Evolutionary conservation across 2,329 filamentous ascomycete species (phyloP).

Genomic region (Fusarium multiceps): DNA sequence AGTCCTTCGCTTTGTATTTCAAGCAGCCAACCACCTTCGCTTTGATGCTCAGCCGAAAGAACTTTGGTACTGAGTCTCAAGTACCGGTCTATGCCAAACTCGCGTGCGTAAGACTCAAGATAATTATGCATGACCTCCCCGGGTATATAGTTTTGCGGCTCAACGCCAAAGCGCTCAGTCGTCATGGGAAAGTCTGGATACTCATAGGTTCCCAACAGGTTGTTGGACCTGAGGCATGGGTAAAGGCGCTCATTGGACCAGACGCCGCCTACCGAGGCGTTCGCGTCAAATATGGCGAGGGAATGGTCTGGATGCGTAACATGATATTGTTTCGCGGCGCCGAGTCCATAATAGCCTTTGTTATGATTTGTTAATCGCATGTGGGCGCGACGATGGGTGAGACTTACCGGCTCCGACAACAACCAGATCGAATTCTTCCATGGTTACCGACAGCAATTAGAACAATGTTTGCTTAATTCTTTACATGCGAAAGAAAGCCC

Average conservation of each 20-base stretch:
- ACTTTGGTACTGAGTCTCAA: constrained; percentile 64
- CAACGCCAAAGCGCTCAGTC: constrained; percentile 53
- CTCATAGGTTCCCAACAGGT: constrained; percentile 55
- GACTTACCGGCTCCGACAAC: background rate
- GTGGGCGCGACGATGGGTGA: no score
- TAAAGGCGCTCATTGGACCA: constrained; percentile 70
- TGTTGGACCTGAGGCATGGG: constrained; percentile 71
- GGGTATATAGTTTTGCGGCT: constrained; percentile 50
- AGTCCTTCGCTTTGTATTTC: background rate
- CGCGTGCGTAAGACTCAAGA: constrained; percentile 50
- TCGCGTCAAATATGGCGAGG: constrained; percentile 62
- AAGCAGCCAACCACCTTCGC: constrained; percentile 23
- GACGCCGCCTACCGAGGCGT: constrained; percentile 65
- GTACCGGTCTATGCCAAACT: constrained; percentile 60
- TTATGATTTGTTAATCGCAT: rapidly evolving
- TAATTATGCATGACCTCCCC: constrained; percentile 52
- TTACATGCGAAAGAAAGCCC: no score
- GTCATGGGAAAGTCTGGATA: constrained; percentile 72
- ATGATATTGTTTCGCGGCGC: constrained; percentile 62
- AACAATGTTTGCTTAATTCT: no score
- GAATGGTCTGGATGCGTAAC: constrained; percentile 60
- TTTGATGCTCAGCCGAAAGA: constrained; percentile 51
- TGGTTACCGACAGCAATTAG: background rate
- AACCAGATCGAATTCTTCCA: background rate
- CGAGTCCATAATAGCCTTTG: constrained; percentile 54